A percentile compares a stretch with the other conserved stretches of the same genome.
phyloP scores from a whole-genome alignment of 495 filamentous ascomycete species.

The Podospora pseudoanserina region DNA sequence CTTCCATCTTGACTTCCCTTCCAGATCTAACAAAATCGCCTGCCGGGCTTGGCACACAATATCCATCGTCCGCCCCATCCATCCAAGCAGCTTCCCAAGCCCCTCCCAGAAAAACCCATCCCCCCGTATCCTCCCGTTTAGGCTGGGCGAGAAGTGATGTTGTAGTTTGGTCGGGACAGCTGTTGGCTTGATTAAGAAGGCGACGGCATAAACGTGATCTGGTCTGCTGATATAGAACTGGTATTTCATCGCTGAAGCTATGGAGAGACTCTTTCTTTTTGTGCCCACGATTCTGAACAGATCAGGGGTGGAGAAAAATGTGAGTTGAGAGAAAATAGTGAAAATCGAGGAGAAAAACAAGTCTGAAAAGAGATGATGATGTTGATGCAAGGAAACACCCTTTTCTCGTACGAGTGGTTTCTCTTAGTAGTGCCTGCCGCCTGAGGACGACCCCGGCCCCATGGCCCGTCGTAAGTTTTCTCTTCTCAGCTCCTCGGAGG shows the following conservation, averaged over 20 bases:
- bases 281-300: background rate
- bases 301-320: background rate
- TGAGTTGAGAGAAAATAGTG: slow-evolving; percentile 2
- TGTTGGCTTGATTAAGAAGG: background rate
- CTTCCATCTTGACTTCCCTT: background rate
- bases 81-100: background rate
- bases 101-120: background rate
- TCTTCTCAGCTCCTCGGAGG: slow-evolving; percentile 20
- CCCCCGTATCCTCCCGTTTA: background rate
- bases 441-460: slow-evolving; percentile 38
- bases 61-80: background rate
- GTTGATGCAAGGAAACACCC: slow-evolving; percentile 27
- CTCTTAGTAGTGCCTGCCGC: slow-evolving; percentile 28
- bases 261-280: background rate
- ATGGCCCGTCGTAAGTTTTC: slow-evolving; percentile 32
- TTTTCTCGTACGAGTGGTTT: slow-evolving; percentile 18
- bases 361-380: slow-evolving; percentile 11
- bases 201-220: too few species aligned
- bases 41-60: background rate
- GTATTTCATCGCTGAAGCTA: background rate
- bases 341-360: slow-evolving; percentile 1
- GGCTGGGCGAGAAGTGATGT: background rate
- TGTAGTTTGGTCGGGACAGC: background rate
- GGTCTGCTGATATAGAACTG: background rate
- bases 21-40: background rate